A percentile compares a stretch with the other conserved stretches of the same genome.
Evolutionary conservation across 148 eudicot species (phyloP).

Genomic region (Nyssa sinensis): DNA sequence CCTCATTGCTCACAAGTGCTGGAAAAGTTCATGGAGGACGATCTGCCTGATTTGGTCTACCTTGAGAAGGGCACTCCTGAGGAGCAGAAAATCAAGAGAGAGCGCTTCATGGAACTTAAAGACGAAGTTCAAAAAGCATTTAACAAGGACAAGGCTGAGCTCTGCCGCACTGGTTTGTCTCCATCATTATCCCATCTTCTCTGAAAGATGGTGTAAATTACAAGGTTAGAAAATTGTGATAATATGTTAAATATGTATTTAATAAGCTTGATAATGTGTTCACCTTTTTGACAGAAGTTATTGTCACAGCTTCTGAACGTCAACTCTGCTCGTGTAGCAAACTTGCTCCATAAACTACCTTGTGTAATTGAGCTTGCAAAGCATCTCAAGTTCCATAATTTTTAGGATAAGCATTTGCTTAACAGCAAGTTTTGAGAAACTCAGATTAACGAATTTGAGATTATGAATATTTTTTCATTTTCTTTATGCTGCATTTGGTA

Average conservation of each 20-base stretch:
- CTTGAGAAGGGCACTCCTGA: constrained; percentile 46
- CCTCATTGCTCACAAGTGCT: constrained; percentile 48
- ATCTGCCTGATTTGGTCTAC: constrained; percentile 29
- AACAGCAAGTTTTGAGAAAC: neutral
- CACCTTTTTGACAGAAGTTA: constrained; percentile 6
- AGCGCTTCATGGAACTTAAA: constrained; percentile 45
- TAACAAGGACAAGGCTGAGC: constrained; percentile 49
- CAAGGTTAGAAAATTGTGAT: constrained; percentile 25
- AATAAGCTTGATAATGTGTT: neutral
- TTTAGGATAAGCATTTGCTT: neutral
- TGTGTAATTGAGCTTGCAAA: constrained; percentile 7
- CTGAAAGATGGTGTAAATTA: constrained; percentile 8
- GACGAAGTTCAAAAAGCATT: constrained; percentile 51
- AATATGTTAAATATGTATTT: too few relatives aligned
- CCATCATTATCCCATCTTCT: constrained; percentile 27
- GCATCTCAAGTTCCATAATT: neutral
- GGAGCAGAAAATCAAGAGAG: constrained; percentile 37
- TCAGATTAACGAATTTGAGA: neutral
- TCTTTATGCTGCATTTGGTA: too few relatives aligned
- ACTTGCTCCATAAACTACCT: neutral
- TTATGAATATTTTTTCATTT: too few relatives aligned
- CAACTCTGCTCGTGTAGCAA: neutral
- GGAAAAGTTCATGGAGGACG: constrained; percentile 53
- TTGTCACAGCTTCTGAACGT: neutral
- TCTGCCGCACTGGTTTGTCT: constrained; percentile 31